phyloP scores from a whole-genome alignment of 2,329 filamentous ascomycete genomes.

The Pleomassaria siparia region DNA sequence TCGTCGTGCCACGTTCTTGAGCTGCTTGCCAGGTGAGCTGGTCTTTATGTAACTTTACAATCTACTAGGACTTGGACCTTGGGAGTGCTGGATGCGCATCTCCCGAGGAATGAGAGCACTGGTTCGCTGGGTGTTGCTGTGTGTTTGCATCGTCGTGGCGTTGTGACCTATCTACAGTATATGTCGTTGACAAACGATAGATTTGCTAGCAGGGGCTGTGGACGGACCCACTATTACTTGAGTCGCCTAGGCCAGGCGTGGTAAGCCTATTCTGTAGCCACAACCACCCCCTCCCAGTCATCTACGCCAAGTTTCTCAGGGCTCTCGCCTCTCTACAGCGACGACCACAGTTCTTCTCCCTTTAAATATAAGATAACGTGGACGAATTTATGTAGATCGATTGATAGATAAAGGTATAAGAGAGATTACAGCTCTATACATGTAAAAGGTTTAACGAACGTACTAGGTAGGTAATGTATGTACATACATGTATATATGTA shows the following conservation, averaged over 20 bases:
- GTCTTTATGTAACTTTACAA: slow-evolving; percentile 31
- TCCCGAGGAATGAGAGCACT: slow-evolving; percentile 22
- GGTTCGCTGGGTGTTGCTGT: slow-evolving; percentile 11
- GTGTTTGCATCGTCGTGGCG: not conserved
- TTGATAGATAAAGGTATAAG: no score
- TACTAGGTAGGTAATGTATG: no score
- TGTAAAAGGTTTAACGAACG: no score
- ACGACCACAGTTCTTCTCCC: no score
- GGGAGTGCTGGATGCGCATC: slow-evolving; percentile 19
- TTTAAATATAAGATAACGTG: no score
- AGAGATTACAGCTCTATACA: no score
- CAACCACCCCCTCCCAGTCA: no score
- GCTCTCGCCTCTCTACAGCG: no score
- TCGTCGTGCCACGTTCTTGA: slow-evolving; percentile 21
- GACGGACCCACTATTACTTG: not conserved
- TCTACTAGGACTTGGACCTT: slow-evolving; percentile 22
- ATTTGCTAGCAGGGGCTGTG: not conserved
- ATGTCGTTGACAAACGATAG: slow-evolving; percentile 2
- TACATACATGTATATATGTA: no score
- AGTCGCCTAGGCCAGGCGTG: not conserved
- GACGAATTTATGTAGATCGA: no score
- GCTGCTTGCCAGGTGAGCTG: slow-evolving; percentile 21
- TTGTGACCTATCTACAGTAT: no score
- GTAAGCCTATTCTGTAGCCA: not conserved
- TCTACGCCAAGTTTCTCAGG: no score